These are phyloP conservation scores for Cladosporium colombiae DNA, from an alignment of 2,329 filamentous ascomycete species.

Conservation along the genomic window DNA sequence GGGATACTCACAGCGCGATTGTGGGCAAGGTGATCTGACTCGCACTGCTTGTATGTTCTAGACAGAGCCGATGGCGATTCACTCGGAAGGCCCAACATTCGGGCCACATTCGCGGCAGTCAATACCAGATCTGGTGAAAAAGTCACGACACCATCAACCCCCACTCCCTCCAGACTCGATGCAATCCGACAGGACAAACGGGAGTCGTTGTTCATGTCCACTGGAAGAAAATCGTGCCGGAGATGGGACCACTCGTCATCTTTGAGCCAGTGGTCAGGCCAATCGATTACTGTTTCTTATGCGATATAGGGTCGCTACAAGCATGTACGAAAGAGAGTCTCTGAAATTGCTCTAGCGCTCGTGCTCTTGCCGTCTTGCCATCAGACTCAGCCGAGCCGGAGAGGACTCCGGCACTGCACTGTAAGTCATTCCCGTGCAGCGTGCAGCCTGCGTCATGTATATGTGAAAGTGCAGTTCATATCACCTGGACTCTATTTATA, in stretches of 20 bases:
- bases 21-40: neutral
- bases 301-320: neutral
- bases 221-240: neutral
- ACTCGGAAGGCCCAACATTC: neutral
- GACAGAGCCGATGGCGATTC: neutral
- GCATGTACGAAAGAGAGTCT: neutral
- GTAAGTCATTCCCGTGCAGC: neutral
- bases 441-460: neutral
- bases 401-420: neutral
- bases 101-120: neutral
- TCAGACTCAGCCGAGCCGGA: neutral
- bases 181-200: neutral
- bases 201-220: neutral
- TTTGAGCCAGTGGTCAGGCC: neutral
- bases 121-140: neutral
- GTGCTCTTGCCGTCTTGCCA: too few species aligned
- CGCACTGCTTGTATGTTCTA: neutral
- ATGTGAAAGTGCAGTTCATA: neutral
- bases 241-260: neutral
- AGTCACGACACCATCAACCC: neutral
- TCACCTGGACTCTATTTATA: neutral
- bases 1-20: neutral
- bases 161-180: neutral
- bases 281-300: neutral
- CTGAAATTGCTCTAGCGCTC: neutral